Evolutionary conservation across 2,329 filamentous ascomycete species (phyloP), one percentile per base, ranked within the genome.

Genomic region (Ophiostoma angusticollis): DNA sequence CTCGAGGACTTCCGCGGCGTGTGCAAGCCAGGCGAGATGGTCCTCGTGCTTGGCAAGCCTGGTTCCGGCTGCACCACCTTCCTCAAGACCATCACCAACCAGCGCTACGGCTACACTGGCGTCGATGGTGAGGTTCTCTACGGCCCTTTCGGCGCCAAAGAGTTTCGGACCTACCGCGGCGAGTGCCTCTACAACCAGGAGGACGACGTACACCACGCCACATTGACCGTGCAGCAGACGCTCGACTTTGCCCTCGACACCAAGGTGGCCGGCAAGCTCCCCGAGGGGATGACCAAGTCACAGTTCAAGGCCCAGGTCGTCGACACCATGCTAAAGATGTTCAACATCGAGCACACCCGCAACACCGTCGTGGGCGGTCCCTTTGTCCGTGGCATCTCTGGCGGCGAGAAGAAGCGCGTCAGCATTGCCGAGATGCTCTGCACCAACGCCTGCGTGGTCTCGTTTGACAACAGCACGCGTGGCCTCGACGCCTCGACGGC

Each of bases 291-390:
- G 49, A 77, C 72, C 28, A 81, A 82, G 34, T 9, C 28, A n/a
- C 29, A 41, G 27, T 89, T 89, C 64, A 87, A 87, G 62, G 68
- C 81, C 35, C 75, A 77, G 49, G 76, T 93, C 41, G 68, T 87
- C 44, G 69, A 74, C 14, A 73, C 80, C 51, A 67, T 94, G 43
- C 65, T 94, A 37, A 84, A 84, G 53, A 91, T 93, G 82, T 93
- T 94, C 67, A 91, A 89, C 54, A 93, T 94, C 39, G 81, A 87
- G 56, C 85, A 94, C 57, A 93, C 85, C 0, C 72, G 75, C 37
- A 73, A 86, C 54, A 95, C 87, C 0, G 75, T 89, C 22, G 84
- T 94, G 19, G 87, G 87, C 7, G 81, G 91, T 46, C 72, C 75
- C 1, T 85, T 89, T 46, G 71, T 91, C 16, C 78, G 83, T 36